These are phyloP conservation scores for Tremella mesenterica DNA, from an alignment of 768 basidiomycete genomes.

Conservation along the genomic window DNA sequence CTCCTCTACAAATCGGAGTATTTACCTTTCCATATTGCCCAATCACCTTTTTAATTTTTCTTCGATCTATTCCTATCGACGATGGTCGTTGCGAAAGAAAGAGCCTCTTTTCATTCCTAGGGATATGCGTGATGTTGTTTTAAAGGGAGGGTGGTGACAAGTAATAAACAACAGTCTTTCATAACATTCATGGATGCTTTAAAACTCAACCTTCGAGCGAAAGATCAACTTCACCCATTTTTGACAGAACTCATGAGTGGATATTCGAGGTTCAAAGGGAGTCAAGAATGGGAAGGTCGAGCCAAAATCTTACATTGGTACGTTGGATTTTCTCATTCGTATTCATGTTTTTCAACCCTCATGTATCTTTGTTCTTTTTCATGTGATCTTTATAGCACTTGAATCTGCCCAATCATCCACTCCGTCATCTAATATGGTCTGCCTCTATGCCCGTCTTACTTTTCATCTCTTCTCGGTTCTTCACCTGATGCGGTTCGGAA, in stretches of 20 bases:
- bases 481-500: neutral
- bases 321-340: conserved; percentile 29
- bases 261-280: conserved; percentile 87
- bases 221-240: conserved; percentile 91
- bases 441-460: neutral
- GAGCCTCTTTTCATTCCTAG: too few species aligned
- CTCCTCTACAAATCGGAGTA: too few species aligned
- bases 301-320: conserved; percentile 89
- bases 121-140: too few species aligned
- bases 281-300: conserved; percentile 92
- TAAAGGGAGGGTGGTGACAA: too few species aligned
- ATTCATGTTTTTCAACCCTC: neutral
- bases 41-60: too few species aligned
- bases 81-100: too few species aligned
- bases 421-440: neutral
- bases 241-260: conserved; percentile 90
- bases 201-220: conserved; percentile 84
- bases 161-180: conserved; percentile 75
- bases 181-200: conserved; percentile 99
- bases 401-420: neutral
- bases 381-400: neutral
- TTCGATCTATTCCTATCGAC: too few species aligned
- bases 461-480: neutral
- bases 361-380: neutral
- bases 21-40: too few species aligned